phyloP scores from a whole-genome alignment of 208 protist genomes.

The Trypanosoma cruzi region DNA sequence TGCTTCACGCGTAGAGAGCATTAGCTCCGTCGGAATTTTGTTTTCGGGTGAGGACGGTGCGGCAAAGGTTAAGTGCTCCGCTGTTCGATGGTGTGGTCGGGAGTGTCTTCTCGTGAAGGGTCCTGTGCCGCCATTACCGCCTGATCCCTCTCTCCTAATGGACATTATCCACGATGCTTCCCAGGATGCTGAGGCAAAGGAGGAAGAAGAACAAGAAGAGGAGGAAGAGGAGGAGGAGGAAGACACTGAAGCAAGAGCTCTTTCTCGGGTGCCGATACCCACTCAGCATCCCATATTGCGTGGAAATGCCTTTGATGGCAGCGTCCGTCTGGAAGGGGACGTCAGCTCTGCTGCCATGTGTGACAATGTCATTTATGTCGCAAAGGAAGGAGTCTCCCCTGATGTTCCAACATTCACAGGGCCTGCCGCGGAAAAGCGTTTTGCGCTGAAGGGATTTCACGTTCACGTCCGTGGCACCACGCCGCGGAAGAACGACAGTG shows the following conservation, averaged over 20 bases:
- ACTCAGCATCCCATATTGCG: conserved; percentile 67
- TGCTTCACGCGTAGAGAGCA: conserved; percentile 49
- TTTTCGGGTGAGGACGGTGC: conserved; percentile 48
- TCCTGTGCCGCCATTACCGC: conserved; percentile 37
- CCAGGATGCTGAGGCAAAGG: background rate
- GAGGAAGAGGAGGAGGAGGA: conserved; percentile 61
- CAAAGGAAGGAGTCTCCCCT: conserved; percentile 13
- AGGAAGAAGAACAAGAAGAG: conserved; percentile 28
- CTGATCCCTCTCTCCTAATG: conserved; percentile 26
- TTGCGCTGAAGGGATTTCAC: conserved; percentile 32
- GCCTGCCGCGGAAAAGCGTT: conserved; percentile 25
- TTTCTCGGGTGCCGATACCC: conserved; percentile 23
- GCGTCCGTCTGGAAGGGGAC: conserved; percentile 69
- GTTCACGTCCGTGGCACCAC: conserved; percentile 26
- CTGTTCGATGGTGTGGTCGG: conserved; percentile 49
- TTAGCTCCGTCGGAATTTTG: conserved; percentile 64
- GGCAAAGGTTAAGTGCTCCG: conserved; percentile 42
- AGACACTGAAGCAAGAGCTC: conserved; percentile 14
- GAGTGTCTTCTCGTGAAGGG: conserved; percentile 70
- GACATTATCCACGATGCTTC: conserved; percentile 8
- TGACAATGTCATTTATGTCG: conserved; percentile 77
- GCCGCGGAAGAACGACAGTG: conserved; percentile 7
- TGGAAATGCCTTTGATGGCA: conserved; percentile 53
- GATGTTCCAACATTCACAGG: conserved; percentile 7
- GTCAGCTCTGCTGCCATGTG: conserved; percentile 58